Conservation (phyloP, 345 rosid genomes). For the Lepidium sativum region DNA sequence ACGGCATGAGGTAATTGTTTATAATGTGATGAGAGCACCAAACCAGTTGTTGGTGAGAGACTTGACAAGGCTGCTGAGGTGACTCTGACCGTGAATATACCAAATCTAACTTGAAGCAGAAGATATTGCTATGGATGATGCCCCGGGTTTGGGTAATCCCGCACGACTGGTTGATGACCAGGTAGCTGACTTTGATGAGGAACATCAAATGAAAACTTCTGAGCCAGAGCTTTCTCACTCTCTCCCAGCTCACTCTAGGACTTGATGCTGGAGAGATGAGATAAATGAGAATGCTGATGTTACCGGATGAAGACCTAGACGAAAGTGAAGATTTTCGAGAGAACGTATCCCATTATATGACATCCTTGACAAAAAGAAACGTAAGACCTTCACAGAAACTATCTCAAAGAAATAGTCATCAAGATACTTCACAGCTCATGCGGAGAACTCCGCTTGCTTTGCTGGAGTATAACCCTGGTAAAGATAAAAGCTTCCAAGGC, state of each 20-base stretch:
- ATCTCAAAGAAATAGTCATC: slow-evolving; percentile 40
- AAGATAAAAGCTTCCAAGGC: slow-evolving; percentile 43
- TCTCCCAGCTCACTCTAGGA: slow-evolving; percentile 89
- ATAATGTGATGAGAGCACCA: slow-evolving; percentile 64
- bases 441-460: slow-evolving; percentile 70
- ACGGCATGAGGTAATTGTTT: slow-evolving; percentile 66
- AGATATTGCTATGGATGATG: slow-evolving; percentile 67
- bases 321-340: slow-evolving; percentile 38
- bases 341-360: slow-evolving; percentile 32
- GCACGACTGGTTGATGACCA: slow-evolving; percentile 37
- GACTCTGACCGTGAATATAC: slow-evolving; percentile 41
- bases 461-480: slow-evolving; percentile 67
- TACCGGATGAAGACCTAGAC: slow-evolving; percentile 54
- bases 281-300: slow-evolving; percentile 94
- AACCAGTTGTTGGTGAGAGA: slow-evolving; percentile 73
- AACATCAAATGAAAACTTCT: slow-evolving; percentile 30
- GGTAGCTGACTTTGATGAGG: slow-evolving; percentile 38
- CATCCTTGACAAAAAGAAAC: slow-evolving; percentile 38
- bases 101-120: slow-evolving; percentile 49
- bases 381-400: slow-evolving; percentile 36
- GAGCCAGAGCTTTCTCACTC: slow-evolving; percentile 82
- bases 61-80: slow-evolving; percentile 92
- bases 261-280: slow-evolving; percentile 82
- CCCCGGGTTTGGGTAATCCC: slow-evolving; percentile 32
- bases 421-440: slow-evolving; percentile 36